Conservation (phyloP, 495 filamentous ascomycete species). For the Staphylotrichum longicolle region DNA sequence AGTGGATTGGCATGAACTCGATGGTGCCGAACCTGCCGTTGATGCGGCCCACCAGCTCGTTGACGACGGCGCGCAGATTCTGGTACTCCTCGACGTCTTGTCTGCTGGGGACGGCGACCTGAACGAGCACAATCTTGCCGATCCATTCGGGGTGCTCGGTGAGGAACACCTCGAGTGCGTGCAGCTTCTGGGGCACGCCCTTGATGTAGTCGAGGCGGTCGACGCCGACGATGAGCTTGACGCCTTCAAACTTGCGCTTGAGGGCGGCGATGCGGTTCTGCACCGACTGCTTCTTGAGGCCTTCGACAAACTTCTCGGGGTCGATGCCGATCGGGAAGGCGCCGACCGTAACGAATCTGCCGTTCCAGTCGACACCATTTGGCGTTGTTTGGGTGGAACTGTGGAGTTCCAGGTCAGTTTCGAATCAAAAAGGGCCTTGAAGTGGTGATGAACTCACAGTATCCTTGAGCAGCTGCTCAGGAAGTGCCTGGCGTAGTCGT, state of each 20-base stretch:
- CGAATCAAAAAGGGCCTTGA: not conserved
- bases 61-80: conserved; percentile 83
- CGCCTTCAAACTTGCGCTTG: conserved; percentile 76
- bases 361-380: conserved; percentile 75
- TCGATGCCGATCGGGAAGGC: conserved; percentile 95
- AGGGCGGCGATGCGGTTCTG: conserved; percentile 74
- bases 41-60: conserved; percentile 86
- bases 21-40: conserved; percentile 91
- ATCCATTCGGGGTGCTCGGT: conserved; percentile 90
- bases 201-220: conserved; percentile 96
- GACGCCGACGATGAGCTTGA: conserved; percentile 88
- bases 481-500: conserved; percentile 90
- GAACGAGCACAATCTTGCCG: conserved; percentile 86
- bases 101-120: conserved; percentile 87
- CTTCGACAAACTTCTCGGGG: conserved; percentile 90
- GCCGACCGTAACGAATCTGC: conserved; percentile 68
- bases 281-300: conserved; percentile 74
- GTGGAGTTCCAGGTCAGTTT: conserved; percentile 14
- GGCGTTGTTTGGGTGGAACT: conserved; percentile 78
- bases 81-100: conserved; percentile 97
- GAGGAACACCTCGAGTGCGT: conserved; percentile 86
- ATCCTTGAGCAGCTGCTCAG: conserved; percentile 80
- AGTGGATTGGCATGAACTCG: conserved; percentile 91
- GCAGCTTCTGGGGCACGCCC: conserved; percentile 90
- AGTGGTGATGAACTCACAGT: conserved; percentile 52